These are phyloP conservation scores for Penicillium paneum DNA, from an alignment of 2,329 filamentous ascomycete species.

Conservation along the genomic window DNA sequence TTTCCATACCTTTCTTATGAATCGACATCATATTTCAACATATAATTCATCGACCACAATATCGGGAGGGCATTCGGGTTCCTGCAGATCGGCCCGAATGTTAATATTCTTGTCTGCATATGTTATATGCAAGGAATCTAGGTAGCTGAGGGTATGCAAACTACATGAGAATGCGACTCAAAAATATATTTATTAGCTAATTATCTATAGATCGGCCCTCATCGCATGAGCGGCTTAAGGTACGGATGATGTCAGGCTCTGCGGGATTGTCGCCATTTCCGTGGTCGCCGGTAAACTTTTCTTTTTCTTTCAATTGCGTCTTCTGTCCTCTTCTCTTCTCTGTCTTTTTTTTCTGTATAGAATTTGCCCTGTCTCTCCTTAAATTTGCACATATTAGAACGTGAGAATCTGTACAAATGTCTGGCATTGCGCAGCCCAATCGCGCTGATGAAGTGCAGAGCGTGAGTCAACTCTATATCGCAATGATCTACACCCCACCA, in stretches of 20 bases:
- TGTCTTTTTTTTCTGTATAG: not conserved
- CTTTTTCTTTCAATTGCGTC: constrained; percentile 2
- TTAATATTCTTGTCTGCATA: not conserved
- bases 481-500: constrained; percentile 1
- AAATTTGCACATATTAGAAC: not conserved
- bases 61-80: not conserved
- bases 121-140: not conserved
- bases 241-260: constrained; percentile 24
- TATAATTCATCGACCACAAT: not conserved
- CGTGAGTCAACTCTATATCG: constrained; percentile 30
- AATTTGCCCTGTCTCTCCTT: not conserved
- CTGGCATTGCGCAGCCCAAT: constrained; percentile 18
- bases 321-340: not conserved
- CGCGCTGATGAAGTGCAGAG: constrained; percentile 43
- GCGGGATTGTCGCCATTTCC: constrained; percentile 24
- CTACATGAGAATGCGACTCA: not conserved
- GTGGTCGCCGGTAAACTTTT: constrained; percentile 17
- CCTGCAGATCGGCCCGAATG: constrained; percentile 1
- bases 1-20: not conserved
- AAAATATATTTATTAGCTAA: not conserved
- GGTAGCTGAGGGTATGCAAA: not conserved
- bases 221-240: not conserved
- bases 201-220: not conserved
- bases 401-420: constrained; percentile 21
- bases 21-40: not conserved